Conservation (phyloP, 2,329 filamentous ascomycete genomes). For the Cercospora sp. region DNA sequence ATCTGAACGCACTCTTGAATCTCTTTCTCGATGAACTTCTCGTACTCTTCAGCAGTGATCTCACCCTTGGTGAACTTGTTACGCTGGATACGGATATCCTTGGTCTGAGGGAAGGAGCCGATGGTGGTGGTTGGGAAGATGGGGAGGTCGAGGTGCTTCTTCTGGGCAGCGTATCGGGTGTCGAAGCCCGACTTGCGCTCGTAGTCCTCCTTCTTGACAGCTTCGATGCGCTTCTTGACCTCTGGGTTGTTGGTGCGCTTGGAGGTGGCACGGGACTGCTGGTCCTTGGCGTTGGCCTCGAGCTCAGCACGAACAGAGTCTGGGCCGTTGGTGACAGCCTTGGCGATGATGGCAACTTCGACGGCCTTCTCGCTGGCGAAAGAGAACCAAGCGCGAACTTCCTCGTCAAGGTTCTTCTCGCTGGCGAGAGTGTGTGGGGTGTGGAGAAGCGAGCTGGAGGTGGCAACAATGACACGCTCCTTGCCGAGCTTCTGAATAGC, state of each 20-base stretch:
- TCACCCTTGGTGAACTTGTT: slow-evolving; percentile 99
- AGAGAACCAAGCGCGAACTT: slow-evolving; percentile 97
- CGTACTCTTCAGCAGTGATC: slow-evolving; percentile 88
- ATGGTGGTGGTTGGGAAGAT: slow-evolving; percentile 99
- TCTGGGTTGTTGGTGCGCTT: slow-evolving; percentile 94
- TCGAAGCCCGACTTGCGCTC: slow-evolving; percentile 91
- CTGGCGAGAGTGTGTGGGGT: slow-evolving; percentile 95
- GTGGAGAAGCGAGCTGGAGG: slow-evolving; percentile 96
- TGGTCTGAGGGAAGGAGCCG: slow-evolving; percentile 98
- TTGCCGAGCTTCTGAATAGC: slow-evolving; percentile 95
- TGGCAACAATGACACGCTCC: slow-evolving; percentile 94
- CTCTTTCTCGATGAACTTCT: slow-evolving; percentile 99
- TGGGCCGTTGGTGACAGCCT: slow-evolving; percentile 92
- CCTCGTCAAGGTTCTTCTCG: slow-evolving; percentile 96
- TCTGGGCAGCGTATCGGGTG: slow-evolving; percentile 79
- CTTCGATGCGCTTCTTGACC: slow-evolving; percentile 94
- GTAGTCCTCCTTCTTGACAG: slow-evolving; percentile 81
- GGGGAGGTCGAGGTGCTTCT: slow-evolving; percentile 88
- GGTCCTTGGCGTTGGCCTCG: slow-evolving; percentile 94
- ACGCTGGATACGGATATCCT: slow-evolving; percentile 93
- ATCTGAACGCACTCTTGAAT: slow-evolving; percentile 93
- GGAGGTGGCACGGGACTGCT: slow-evolving; percentile 86
- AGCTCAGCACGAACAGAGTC: slow-evolving; percentile 83
- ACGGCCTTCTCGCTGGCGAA: slow-evolving; percentile 93
- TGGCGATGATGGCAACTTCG: slow-evolving; percentile 90